These are phyloP conservation scores for Diplotaxis tenuifolia DNA, from an alignment of 345 rosid genomes.

Conservation along the genomic window DNA sequence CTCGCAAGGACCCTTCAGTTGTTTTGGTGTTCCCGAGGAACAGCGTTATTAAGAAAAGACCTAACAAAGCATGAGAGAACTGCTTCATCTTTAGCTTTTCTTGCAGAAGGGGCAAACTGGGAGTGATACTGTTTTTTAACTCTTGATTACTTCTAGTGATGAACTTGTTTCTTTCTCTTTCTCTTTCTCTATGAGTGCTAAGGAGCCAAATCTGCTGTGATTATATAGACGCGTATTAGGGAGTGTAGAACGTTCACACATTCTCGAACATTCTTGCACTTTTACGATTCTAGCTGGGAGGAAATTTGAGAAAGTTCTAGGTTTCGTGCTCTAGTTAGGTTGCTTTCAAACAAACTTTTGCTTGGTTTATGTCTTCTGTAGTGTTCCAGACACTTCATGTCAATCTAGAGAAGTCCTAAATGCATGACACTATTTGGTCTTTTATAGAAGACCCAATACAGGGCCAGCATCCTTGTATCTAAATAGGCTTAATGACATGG, in stretches of 20 bases:
- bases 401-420: not conserved
- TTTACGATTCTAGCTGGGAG: not conserved
- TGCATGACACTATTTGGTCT: not conserved
- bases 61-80: not conserved
- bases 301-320: slow-evolving; percentile 38
- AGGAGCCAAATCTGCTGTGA: not conserved
- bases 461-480: slow-evolving; percentile 12
- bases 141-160: not conserved
- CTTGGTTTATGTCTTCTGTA: not conserved
- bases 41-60: slow-evolving; percentile 21
- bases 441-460: slow-evolving; percentile 8
- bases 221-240: slow-evolving; percentile 4
- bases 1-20: slow-evolving; percentile 44
- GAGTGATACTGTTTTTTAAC: not conserved
- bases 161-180: slow-evolving; percentile 5
- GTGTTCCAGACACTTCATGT: slow-evolving; percentile 25
- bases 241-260: not conserved
- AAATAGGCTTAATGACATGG: not conserved
- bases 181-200: not conserved
- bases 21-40: slow-evolving; percentile 22
- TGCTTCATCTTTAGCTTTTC: slow-evolving; percentile 17
- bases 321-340: not conserved
- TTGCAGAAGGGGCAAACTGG: not conserved
- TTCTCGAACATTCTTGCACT: slow-evolving; percentile 31
- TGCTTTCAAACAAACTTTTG: not conserved